phyloP scores from a whole-genome alignment of 2,329 filamentous ascomycete genomes.

The Pseudogymnoascus sp. region DNA sequence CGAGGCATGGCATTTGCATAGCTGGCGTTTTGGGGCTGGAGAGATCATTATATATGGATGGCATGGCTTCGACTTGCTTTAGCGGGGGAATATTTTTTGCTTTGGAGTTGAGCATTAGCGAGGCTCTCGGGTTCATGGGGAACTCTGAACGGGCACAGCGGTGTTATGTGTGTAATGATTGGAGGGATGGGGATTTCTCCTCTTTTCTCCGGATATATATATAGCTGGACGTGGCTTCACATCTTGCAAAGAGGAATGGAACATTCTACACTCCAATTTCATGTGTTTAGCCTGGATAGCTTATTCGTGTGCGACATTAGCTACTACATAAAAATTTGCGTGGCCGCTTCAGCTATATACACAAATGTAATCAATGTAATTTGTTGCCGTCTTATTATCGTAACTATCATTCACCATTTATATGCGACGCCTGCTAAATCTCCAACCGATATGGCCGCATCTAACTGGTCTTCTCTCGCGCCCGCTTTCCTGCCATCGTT shows the following conservation, averaged over 20 bases:
- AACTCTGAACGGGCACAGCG: background rate
- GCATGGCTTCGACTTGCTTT: conserved; percentile 10
- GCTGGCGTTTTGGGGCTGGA: conserved; percentile 9
- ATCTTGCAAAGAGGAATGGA: conserved; percentile 8
- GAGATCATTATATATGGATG: conserved; percentile 3
- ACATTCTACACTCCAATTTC: background rate
- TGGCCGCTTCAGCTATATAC: background rate
- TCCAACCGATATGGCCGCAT: background rate
- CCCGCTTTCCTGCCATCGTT: background rate
- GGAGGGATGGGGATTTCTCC: background rate
- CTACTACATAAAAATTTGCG: background rate
- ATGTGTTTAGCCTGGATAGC: background rate
- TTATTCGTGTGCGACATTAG: background rate
- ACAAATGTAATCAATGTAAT: conserved; percentile 3
- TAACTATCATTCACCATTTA: background rate
- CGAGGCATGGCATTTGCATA: conserved; percentile 6
- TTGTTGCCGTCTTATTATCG: background rate
- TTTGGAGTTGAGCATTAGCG: conserved; percentile 7
- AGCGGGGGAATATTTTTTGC: background rate
- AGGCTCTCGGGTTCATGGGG: background rate
- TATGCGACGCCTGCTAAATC: background rate
- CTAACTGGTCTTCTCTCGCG: background rate
- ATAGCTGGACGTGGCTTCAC: conserved; percentile 3
- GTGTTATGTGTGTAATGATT: background rate
- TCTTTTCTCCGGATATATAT: background rate